Evolutionary conservation across 2,329 filamentous ascomycete species (phyloP), one percentile per base, ranked within the genome.

Genomic region (Verticillium klebahnii): DNA sequence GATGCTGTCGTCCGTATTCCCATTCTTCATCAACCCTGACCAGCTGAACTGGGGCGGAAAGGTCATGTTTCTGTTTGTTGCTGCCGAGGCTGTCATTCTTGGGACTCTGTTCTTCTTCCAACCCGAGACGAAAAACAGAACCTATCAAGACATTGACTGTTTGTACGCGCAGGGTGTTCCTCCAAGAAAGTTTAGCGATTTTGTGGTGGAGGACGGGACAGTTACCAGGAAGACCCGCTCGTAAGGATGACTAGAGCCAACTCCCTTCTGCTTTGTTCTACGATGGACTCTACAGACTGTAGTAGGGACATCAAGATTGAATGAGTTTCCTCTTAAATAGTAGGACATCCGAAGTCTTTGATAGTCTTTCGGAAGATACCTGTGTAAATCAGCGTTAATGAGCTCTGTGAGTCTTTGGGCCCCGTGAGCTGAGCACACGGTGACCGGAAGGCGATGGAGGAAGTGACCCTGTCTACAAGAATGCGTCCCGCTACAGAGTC

Each of bases 121-220:
- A 63, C 73, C 74, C 4, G 73, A 75, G 69, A 75, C 73, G 0
- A 75, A 75, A 70, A 75, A 75, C 66, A 68, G 73, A 25, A 74
- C 70, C 1, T 72, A 74, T 15, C 65, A 70, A 9, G 73, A 75
- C 4, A 73, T 75, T 23, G 73, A 75, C 23, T 65, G 63, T 25
- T 36, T 72, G 52, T 72, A 72, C 57, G 66, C 68, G 0, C 58
- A 68, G 19, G 62, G 64, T 8, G 62, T 71, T 5, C 69, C 68
- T 7, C 63, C 68, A 0, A 64, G 69, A n/a, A 71, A 69, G 58
- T 71, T 71, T 23, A 62, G 31, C 2, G 50, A 69, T 37, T 70
- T 64, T 57, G 57, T 69, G 8, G 68, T 71, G 11, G 60, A 64
- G 9, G 62, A 66, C 1, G 68, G 61, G 1, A 29, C 45, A 1